Percentiles rank a stretch among this genome's conserved stretches.
Evolutionary conservation across 2,329 filamentous ascomycete species (phyloP).

Genomic region (Curvularia eragrostidis): DNA sequence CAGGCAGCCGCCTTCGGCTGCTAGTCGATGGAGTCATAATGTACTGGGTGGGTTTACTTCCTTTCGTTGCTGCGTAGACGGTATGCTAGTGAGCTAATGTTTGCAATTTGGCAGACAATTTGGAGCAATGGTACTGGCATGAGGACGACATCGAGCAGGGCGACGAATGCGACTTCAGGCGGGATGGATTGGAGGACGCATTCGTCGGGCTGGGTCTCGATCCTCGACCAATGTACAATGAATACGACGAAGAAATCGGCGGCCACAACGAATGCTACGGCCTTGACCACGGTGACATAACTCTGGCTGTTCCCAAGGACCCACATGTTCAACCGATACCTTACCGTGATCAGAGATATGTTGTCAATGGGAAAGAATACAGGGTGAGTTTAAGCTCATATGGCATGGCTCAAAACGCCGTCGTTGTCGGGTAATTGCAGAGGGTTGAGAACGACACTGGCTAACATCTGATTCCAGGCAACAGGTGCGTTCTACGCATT

Average conservation of each 20-base stretch:
- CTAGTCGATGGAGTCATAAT: conserved; percentile 27
- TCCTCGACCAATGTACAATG: conserved; percentile 7
- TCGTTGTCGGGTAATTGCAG: background rate
- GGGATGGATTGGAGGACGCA: conserved; percentile 7
- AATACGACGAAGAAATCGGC: background rate
- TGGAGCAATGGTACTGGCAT: conserved; percentile 25
- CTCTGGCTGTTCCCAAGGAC: conserved; percentile 4
- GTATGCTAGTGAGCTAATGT: background rate
- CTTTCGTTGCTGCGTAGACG: too few relatives aligned
- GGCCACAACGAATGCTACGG: conserved; percentile 19
- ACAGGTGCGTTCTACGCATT: conserved; percentile 28
- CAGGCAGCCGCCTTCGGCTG: conserved; percentile 23
- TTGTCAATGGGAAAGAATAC: conserved; percentile 21
- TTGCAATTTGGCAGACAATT: conserved; percentile 4
- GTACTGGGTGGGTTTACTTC: conserved; percentile 10
- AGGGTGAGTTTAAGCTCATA: conserved; percentile 7
- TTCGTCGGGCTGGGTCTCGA: conserved; percentile 20
- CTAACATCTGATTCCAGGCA: conserved; percentile 11
- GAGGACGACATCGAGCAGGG: background rate
- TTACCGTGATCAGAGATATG: conserved; percentile 20
- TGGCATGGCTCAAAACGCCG: background rate
- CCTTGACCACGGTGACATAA: conserved; percentile 19
- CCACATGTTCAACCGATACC: background rate
- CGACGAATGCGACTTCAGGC: conserved; percentile 15
- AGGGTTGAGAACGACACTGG: background rate